phyloP scores from a whole-genome alignment of 345 rosid genomes.

The Euphorbia peplus region DNA sequence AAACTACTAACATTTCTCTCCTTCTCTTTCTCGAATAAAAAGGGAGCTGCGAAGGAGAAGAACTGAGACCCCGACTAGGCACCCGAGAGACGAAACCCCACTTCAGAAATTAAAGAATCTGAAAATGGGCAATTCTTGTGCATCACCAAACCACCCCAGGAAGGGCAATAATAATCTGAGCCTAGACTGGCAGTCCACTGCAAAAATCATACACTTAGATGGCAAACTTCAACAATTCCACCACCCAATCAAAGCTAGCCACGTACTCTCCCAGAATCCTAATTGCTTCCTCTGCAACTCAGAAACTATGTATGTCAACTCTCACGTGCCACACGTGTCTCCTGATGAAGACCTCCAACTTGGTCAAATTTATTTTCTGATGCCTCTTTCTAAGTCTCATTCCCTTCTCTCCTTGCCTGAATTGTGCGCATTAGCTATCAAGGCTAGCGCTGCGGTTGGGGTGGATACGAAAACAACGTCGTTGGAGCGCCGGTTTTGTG shows the following conservation, averaged over 20 bases:
- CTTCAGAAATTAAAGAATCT: too few relatives aligned
- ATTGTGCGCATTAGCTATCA: slow-evolving; percentile 39
- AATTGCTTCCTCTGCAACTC: slow-evolving; percentile 43
- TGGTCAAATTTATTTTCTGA: slow-evolving; percentile 45
- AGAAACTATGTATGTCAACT: slow-evolving; percentile 37
- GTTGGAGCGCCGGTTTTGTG: neutral
- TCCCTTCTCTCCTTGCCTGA: slow-evolving; percentile 34
- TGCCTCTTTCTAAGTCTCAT: slow-evolving; percentile 37
- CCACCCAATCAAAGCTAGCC: slow-evolving; percentile 33
- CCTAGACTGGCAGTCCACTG: slow-evolving; percentile 20
- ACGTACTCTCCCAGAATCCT: slow-evolving; percentile 31
- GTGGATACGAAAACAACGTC: too few relatives aligned
- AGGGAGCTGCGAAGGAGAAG: too few relatives aligned
- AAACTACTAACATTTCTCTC: too few relatives aligned
- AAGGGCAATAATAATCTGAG: neutral
- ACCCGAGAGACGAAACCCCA: too few relatives aligned
- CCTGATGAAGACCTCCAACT: slow-evolving; percentile 40
- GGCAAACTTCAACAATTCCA: slow-evolving; percentile 38
- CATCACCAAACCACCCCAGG: slow-evolving; percentile 23
- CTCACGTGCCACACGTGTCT: slow-evolving; percentile 16
- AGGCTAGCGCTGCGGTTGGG: slow-evolving; percentile 38
- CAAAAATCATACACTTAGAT: slow-evolving; percentile 34
- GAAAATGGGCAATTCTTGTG: slow-evolving; percentile 39
- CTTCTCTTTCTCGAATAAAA: too few relatives aligned
- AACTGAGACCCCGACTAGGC: too few relatives aligned